These are phyloP conservation scores for Pythium aphanidermatum DNA, from an alignment of 352 stramenopile genomes.

Conservation along the genomic window DNA sequence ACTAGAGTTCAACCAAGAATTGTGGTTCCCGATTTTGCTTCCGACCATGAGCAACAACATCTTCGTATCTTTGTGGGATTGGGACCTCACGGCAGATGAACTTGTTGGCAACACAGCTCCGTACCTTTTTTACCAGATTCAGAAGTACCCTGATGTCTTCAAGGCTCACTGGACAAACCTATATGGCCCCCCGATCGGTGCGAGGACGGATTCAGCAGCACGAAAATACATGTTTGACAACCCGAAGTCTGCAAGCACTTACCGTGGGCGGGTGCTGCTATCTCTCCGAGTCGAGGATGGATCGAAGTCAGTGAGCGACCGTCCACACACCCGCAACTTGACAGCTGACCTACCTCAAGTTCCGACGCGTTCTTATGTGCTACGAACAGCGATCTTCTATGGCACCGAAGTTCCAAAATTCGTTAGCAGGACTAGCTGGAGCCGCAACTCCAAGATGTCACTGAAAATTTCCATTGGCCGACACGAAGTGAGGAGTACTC, in stretches of 20 bases:
- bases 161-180: constrained; percentile 69
- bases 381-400: constrained; percentile 64
- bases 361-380: constrained; percentile 42
- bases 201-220: constrained; percentile 32
- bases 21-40: constrained; percentile 83
- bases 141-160: constrained; percentile 50
- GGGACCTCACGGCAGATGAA: constrained; percentile 56
- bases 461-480: constrained; percentile 63
- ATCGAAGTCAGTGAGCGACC: constrained; percentile 58
- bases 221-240: constrained; percentile 57
- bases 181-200: constrained; percentile 72
- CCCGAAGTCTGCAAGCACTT: constrained; percentile 59
- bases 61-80: constrained; percentile 83
- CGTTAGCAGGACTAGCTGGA: constrained; percentile 58
- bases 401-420: constrained; percentile 80
- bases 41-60: constrained; percentile 82
- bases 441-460: constrained; percentile 67
- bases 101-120: constrained; percentile 60
- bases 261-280: constrained; percentile 67
- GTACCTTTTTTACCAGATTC: constrained; percentile 72
- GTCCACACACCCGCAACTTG: constrained; percentile 60
- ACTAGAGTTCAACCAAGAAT: constrained; percentile 64
- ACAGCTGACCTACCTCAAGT: constrained; percentile 25
- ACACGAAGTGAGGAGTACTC: constrained; percentile 45
- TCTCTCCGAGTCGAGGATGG: constrained; percentile 60